Evolutionary conservation across 805 yeast genomes (phyloP).

Genomic region (Monosporozyma aerobia): DNA sequence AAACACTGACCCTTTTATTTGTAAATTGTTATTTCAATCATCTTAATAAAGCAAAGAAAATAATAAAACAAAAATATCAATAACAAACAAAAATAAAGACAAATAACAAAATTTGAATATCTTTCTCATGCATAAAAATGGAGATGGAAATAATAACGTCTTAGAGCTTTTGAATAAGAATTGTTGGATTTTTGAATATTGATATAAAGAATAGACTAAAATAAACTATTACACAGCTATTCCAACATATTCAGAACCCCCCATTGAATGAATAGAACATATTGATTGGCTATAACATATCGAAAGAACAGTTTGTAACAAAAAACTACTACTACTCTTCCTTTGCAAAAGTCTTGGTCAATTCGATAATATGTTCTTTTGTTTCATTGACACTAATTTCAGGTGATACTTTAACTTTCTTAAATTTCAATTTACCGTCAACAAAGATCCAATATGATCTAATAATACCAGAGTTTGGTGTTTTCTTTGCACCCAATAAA

Average conservation of each 20-base stretch:
- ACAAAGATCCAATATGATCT: constrained; percentile 90
- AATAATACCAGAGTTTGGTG: constrained; percentile 57
- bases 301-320: too few species aligned
- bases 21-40: background rate
- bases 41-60: background rate
- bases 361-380: constrained; percentile 42
- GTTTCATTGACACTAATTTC: constrained; percentile 54
- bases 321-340: background rate
- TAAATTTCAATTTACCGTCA: constrained; percentile 53
- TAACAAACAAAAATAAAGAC: background rate
- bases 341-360: constrained; percentile 16
- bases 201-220: background rate
- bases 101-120: background rate
- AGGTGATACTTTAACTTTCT: constrained; percentile 38
- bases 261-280: too few species aligned
- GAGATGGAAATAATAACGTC: background rate
- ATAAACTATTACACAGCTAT: background rate
- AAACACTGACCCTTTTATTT: background rate
- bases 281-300: too few species aligned
- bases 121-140: too few species aligned
- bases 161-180: background rate
- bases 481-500: constrained; percentile 73
- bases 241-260: too few species aligned
- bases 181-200: background rate
- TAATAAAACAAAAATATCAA: background rate